Percentiles rank a stretch among this genome's conserved stretches.
Evolutionary conservation across 2,329 filamentous ascomycete genomes (phyloP).

Genomic region (Venturia aucupariae): DNA sequence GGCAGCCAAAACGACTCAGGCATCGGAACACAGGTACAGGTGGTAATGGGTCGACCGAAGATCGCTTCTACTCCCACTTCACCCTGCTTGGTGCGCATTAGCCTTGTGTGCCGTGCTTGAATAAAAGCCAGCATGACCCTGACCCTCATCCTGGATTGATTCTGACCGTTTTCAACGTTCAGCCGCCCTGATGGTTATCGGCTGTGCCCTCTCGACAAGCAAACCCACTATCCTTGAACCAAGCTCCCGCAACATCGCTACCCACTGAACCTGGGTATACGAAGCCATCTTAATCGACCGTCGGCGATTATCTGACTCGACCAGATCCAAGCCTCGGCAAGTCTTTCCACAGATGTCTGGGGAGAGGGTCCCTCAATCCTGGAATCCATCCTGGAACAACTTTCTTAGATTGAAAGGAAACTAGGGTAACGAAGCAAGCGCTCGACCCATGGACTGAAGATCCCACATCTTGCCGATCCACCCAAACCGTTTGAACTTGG

Average conservation of each 20-base stretch:
- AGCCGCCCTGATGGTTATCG: constrained; percentile 9
- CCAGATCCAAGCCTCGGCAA: not conserved
- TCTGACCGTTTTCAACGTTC: constrained; percentile 9
- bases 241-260: not conserved
- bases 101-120: constrained; percentile 7
- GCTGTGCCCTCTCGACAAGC: constrained; percentile 5
- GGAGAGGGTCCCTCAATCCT: constrained; percentile 11
- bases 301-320: constrained; percentile 5
- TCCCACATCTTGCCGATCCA: constrained; percentile 7
- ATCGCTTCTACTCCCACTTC: not conserved
- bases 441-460: constrained; percentile 9
- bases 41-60: not conserved
- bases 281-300: not conserved
- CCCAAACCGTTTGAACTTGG: constrained; percentile 5
- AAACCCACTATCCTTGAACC: constrained; percentile 1
- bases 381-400: constrained; percentile 11
- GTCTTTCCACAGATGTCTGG: constrained; percentile 7
- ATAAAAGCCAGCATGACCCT: constrained; percentile 13
- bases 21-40: constrained; percentile 9
- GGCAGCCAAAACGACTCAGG: not conserved
- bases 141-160: constrained; percentile 6
- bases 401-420: constrained; percentile 7
- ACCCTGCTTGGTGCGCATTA: constrained; percentile 9
- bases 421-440: constrained; percentile 9
- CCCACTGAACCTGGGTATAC: not conserved